Evolutionary conservation across 257 asterid species (phyloP).

Genomic region (Cruciata laevipes): DNA sequence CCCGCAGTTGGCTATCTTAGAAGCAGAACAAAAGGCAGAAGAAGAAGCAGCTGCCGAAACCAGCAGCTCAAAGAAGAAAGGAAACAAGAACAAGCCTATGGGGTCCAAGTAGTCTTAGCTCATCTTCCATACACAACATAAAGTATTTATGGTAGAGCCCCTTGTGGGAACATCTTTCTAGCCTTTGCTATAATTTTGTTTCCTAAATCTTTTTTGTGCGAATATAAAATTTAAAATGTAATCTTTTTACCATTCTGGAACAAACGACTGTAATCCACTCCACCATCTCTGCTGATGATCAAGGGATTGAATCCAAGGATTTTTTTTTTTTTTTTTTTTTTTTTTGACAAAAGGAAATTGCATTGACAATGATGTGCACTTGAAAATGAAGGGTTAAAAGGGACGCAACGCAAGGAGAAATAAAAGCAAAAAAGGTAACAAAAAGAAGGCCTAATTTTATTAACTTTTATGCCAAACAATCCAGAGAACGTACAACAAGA

Average conservation of each 20-base stretch:
- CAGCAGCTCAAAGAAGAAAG: conserved; percentile 57
- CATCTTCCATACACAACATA: background rate
- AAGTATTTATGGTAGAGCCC: background rate
- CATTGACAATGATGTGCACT: background rate
- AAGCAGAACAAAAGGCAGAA: conserved; percentile 92
- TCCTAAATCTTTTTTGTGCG: background rate
- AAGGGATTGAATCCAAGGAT: background rate
- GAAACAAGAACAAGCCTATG: conserved; percentile 46
- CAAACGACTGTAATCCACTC: background rate
- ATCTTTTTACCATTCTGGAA: background rate
- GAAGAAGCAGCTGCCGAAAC: conserved; percentile 70
- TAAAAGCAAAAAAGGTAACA: background rate
- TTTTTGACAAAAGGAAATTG: too few relatives aligned
- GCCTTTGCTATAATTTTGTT: background rate
- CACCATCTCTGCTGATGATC: background rate
- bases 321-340: too few relatives aligned
- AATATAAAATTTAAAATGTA: background rate
- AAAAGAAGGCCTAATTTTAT: background rate
- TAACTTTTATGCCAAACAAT: background rate
- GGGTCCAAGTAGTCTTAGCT: conserved; percentile 33
- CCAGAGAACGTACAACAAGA: background rate
- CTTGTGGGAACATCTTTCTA: background rate
- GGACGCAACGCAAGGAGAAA: background rate
- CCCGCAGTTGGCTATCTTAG: conserved; percentile 72
- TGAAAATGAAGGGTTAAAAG: background rate